Base-by-base conservation (phyloP, 225 moss, liverwort and hornwort genomes). In the Polytrichum commune region DNA sequence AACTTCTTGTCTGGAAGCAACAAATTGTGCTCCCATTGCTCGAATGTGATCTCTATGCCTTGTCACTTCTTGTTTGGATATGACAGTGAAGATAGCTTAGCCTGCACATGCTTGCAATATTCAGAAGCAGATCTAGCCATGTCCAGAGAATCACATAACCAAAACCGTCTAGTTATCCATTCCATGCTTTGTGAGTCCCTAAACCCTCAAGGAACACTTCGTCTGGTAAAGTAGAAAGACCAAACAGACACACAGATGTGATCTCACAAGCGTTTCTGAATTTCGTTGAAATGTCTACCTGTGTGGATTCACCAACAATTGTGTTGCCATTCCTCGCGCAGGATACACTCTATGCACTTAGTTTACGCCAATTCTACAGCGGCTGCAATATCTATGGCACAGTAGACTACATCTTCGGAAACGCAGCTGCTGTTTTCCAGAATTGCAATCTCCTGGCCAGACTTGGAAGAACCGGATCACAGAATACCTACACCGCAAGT, bases 351-450 rank as follows among this genome's bases (percentile, higher is more conserved):
- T 96, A 92, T 67, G 77, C 88, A 1, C 92, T 84, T 72, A 16
- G 82, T 13, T 76, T 92, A 33, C 87, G 96, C 74, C 96, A 96
- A 72, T 96, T 96, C 72, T 96, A 92, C 85, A 78, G 55, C 3
- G 54, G 82, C 27, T 93, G 93, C 81, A 89, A 80, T 1, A 79
- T 96, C 5, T 53, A 28, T 1, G 96, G 96, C 65, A 96, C 96
- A 4, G 81, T 96, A 7, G 96, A 96, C 70, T 96, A 89, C 90
- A 89, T 96, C 18, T 96, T 96, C 30, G 96, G 96, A 28, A 96
- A 96, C 38, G 82, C 96, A 18, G 96, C 96, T 4, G 90, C 81
- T 0, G 84, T 93, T 8, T 87, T 96, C 54, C 93, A 96, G 74
- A 79, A 68, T 24, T 87, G 92, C 74, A 69, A 46, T 24, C 61